These are phyloP conservation scores for Lepidium sativum DNA, from an alignment of 345 rosid species.

Conservation along the genomic window DNA sequence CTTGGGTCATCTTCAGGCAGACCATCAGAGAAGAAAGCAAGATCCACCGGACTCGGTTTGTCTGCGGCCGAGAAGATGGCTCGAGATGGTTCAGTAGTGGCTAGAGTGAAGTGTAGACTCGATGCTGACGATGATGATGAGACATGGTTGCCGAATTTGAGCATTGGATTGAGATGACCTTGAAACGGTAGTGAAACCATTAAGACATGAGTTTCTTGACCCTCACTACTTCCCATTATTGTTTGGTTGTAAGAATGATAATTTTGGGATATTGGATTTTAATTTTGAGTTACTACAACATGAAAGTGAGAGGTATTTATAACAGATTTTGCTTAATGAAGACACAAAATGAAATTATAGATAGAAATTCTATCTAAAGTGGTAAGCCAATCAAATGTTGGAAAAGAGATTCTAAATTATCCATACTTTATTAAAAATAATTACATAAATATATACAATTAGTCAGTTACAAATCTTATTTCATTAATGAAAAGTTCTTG, in stretches of 20 bases:
- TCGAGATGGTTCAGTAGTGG: conserved; percentile 36
- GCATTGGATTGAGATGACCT: conserved; percentile 25
- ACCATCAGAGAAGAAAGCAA: conserved; percentile 45
- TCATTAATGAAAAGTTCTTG: not conserved
- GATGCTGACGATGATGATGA: conserved; percentile 3
- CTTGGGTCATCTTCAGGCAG: conserved; percentile 28
- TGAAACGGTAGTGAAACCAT: conserved; percentile 37
- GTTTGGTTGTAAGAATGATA: not conserved
- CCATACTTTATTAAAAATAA: not conserved
- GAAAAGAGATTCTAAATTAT: not conserved
- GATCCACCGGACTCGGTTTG: conserved; percentile 1
- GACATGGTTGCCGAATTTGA: conserved; percentile 41
- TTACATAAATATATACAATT: not conserved
- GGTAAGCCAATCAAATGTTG: not conserved
- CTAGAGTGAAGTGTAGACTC: conserved; percentile 40
- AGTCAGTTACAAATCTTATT: conserved; percentile 4
- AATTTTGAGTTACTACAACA: not conserved
- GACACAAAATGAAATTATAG: not conserved
- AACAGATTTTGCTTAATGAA: not conserved
- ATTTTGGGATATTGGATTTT: not conserved
- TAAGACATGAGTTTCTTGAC: conserved; percentile 29
- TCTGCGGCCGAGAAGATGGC: conserved; percentile 14
- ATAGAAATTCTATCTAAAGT: not conserved
- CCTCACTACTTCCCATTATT: conserved; percentile 14
- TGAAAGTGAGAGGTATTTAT: not conserved